A percentile compares a stretch with the other conserved stretches of the same genome.
phyloP scores from a whole-genome alignment of 331 rosid genomes.

The Stylosanthes scabra region DNA sequence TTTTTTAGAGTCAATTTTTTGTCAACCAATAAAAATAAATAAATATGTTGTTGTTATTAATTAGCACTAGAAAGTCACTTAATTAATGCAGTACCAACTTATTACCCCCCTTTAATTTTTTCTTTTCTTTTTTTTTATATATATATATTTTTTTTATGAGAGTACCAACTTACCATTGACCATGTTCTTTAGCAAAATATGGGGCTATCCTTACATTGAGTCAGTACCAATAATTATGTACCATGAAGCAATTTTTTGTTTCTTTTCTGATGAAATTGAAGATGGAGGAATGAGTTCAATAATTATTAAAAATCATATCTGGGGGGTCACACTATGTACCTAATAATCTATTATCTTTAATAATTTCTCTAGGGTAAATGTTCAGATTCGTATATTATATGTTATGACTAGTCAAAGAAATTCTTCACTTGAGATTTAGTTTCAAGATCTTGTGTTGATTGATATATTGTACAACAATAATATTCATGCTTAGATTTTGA shows the following conservation, averaged over 20 bases:
- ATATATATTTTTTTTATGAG: too few species aligned
- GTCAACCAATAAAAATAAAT: too few species aligned
- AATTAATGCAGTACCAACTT: conserved; percentile 24
- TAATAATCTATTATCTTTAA: not conserved
- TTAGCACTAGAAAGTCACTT: not conserved
- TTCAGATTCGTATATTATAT: not conserved
- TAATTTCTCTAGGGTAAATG: not conserved
- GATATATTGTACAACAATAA: too few species aligned
- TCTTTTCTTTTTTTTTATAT: too few species aligned
- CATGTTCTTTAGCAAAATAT: not conserved
- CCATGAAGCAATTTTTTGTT: not conserved
- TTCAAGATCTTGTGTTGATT: not conserved
- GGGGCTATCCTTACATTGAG: not conserved
- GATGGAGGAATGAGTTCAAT: not conserved
- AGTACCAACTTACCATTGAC: conserved; percentile 6
- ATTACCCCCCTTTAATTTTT: too few species aligned
- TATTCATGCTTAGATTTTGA: not conserved
- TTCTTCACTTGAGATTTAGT: not conserved
- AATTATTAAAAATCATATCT: too few species aligned
- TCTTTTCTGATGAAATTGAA: not conserved
- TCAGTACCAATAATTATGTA: not conserved
- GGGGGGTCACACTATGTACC: not conserved
- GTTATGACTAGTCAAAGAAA: not conserved
- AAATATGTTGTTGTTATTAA: too few species aligned
- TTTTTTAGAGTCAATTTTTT: too few species aligned